Evolutionary conservation across 148 eudicot genomes (phyloP), one percentile per base, ranked within the genome.

Genomic region (Rhododendron henanense): DNA sequence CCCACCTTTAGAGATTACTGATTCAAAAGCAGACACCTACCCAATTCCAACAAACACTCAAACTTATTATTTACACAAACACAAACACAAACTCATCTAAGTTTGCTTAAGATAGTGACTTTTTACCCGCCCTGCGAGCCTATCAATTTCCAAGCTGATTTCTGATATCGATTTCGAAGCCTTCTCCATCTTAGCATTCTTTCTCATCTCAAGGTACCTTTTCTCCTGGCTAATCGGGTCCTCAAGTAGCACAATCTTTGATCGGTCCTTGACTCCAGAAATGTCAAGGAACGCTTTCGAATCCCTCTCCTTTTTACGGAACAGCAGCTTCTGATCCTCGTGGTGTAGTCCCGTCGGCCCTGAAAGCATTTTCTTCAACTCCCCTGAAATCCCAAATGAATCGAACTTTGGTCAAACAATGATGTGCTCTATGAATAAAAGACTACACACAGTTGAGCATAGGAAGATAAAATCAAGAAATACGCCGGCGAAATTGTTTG

Each of bases 261-360:
- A 96, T 80, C 92, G 91, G 85, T 96, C 98, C 83, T 96, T 96
- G 18, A 96, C 97, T 3, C 99, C 98, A 1, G 89, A 90, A 1
- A 89, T 81, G 81, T 96, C 99, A 3, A 96, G 90, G 75, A 91
- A 96, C 19, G 92, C 90, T 73, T 93, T 95, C 0, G 97, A 94
- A 82, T 91, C 91, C 85, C 92, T 94, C 87, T 96, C 98, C 83
- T 92, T 96, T 65, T 92, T 91, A 84, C 95, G 95, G 87, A 86
- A 96, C 59, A 89, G 87, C 82, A 96, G 73, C 90, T 95, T 96
- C 87, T 94, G 96, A 88, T 96, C 99, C 86, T 94, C 91, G 82
- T 96, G 97, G 91, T 96, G 99, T 82, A 96, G 88, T 39, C 99
- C 98, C 15, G 97, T 96, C 80, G 96, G 93, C 81, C 89, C 98